phyloP scores from a whole-genome alignment of 352 stramenopile species.

The Globisporangium cystogenes region DNA sequence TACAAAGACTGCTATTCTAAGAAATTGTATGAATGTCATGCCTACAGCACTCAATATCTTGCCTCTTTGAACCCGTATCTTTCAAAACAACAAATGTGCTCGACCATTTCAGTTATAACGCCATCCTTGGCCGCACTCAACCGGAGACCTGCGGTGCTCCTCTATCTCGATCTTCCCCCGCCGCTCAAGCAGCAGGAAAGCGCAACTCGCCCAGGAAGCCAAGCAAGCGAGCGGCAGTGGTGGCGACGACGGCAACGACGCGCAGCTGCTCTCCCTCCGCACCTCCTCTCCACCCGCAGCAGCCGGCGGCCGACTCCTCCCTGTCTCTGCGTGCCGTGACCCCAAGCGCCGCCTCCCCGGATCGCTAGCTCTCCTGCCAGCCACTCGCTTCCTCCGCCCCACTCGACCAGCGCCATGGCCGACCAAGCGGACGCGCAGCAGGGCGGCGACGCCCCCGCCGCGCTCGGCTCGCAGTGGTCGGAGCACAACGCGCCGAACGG shows the following conservation, averaged over 20 bases:
- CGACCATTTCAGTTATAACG: no score
- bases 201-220: not conserved
- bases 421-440: slow-evolving; percentile 56
- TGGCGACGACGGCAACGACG: not conserved
- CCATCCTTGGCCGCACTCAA: no score
- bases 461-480: slow-evolving; percentile 65
- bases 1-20: no score
- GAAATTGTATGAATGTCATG: no score
- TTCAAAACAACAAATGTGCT: no score
- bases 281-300: not conserved
- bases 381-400: not conserved
- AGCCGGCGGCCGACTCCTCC: not conserved
- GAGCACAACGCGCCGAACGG: slow-evolving; percentile 89
- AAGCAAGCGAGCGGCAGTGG: not conserved
- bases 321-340: not conserved
- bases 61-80: no score
- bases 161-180: not conserved
- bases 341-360: not conserved
- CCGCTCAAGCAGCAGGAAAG: slow-evolving; percentile 1
- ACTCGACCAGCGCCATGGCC: slow-evolving; percentile 31
- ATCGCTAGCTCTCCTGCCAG: not conserved
- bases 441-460: slow-evolving; percentile 24
- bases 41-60: no score
- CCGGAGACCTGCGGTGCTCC: no score
- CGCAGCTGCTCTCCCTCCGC: not conserved